Base-by-base conservation (phyloP, 2,329 filamentous ascomycete species). In the Fusarium mundagurra region DNA sequence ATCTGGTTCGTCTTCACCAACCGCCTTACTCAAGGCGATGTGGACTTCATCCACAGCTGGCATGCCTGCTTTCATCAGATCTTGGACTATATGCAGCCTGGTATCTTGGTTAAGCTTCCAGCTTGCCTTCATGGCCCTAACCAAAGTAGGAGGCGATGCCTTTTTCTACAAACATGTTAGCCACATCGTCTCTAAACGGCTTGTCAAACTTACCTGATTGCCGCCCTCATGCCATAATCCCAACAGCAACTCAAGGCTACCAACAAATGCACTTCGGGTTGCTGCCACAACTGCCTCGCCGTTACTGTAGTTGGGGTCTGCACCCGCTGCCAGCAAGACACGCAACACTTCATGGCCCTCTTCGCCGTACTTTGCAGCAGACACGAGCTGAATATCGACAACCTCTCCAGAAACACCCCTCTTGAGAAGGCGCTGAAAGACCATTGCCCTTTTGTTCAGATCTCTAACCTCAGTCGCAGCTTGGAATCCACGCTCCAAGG, bases 201-300 rank as follows among this genome's bases (percentile, higher is more conserved):
- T 43, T n/a, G 39, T 57, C 34, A 33, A 44, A 68, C 83, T 74
- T 76, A 84, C 85, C 77, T 88, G 84, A 16, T 79, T 82, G 3
- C 82, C 82, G 5, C 81, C 82, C 20, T 84, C 78, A 17, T 83
- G 82, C 66, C 81, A 82, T 20, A 89, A 77, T 0, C 87, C 87
- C 12, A 91, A 80, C 57, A 91, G 83, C 60, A 90, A 77, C 76
- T 87, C 84, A 14, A 91, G 80, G 36, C 83, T 88, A 1, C 81
- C 82, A 44, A 89, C 79, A 66, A 86, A 87, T 1, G 87, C 87
- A 67, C 86, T 88, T 41, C 86, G 83, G 2, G 87, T 86, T 3
- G 88, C 88, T 17, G 87, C 86, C 72, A 88, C 87, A 8, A 91
- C 84, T 9, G 88, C 86, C 61, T 90, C 88, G 3, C 89, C 89